A percentile compares a stretch with the other conserved stretches of the same genome.
phyloP scores from a whole-genome alignment of 2,329 filamentous ascomycete genomes.

The Aureobasidium namibiae region DNA sequence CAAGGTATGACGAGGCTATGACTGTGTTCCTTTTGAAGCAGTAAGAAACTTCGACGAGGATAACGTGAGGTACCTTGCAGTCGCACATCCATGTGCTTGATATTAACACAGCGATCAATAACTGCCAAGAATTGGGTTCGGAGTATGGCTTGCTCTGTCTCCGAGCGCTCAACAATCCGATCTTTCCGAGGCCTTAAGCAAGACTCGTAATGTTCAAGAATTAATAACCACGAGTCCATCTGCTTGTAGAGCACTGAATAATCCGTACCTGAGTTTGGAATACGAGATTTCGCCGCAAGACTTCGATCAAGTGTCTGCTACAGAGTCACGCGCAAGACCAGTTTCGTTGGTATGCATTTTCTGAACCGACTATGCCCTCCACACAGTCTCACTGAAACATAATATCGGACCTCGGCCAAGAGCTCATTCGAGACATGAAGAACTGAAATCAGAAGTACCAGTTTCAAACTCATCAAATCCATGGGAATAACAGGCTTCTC shows the following conservation, averaged over 20 bases:
- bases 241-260: background rate
- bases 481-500: background rate
- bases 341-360: background rate
- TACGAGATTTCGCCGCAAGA: too few species aligned
- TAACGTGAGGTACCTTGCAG: background rate
- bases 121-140: background rate
- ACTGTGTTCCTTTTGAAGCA: background rate
- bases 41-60: background rate
- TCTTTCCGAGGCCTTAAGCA: background rate
- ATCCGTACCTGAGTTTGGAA: too few species aligned
- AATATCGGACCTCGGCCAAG: background rate
- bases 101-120: background rate
- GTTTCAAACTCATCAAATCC: background rate
- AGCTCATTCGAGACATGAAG: background rate
- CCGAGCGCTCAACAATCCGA: background rate
- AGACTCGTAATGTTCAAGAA: background rate
- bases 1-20: background rate
- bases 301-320: background rate
- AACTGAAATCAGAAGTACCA: background rate
- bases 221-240: background rate
- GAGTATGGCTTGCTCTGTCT: background rate
- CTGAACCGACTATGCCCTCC: background rate
- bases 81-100: background rate
- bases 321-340: background rate
- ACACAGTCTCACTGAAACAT: background rate